Base-by-base conservation (phyloP, 306 rosid genomes). In the Glycyrrhiza uralensis region DNA sequence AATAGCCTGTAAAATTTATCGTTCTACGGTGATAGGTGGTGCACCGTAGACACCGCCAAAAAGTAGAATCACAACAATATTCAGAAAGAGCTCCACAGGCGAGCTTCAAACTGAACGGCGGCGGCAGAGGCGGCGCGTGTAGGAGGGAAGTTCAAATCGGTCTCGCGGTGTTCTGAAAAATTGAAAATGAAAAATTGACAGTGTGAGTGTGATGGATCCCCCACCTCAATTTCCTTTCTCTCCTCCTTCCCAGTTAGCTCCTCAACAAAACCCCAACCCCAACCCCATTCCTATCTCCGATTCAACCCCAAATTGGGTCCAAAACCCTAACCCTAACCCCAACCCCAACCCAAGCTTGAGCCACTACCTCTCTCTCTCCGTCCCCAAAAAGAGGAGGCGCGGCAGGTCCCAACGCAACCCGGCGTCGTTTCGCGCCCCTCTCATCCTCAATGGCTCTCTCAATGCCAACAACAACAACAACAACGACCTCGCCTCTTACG, bases 301-400 rank as follows among this genome's bases (percentile, higher is more conserved):
- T 52, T 52, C 74, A 4, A 65, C 61, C 76, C 84, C 87, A 63
- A 81, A 81, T 74, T 76, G 74, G 22, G 52, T 18, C 44, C 64
- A 81, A 55, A 58, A 79, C 77, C 82, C 82, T 8, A 80, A 60
- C 66, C 32, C 33, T 22, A 62, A 22, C 20, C 9, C 45, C 39
- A 66, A 77, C 77, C 82, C 83, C 6, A 78, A 51, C 66, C 54
- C 17, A 58, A 68, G 33, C 63, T 58, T 82, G 6, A 64, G 20
- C 55, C 80, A 84, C 14, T 69, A 87, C 46, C 84, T 93, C 14
- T 84, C 94, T 0, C 85, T 93, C 76, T 46, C 94, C 24, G 57
- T 93, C 61, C 98, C 98, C 19, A 93, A 93, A 80, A 93, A 93
- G 86, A 84, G 92, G 42, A 65, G 97, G 45, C 86, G 96, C 47